Base-by-base conservation (phyloP, 345 rosid genomes). In the Camelina neglecta region DNA sequence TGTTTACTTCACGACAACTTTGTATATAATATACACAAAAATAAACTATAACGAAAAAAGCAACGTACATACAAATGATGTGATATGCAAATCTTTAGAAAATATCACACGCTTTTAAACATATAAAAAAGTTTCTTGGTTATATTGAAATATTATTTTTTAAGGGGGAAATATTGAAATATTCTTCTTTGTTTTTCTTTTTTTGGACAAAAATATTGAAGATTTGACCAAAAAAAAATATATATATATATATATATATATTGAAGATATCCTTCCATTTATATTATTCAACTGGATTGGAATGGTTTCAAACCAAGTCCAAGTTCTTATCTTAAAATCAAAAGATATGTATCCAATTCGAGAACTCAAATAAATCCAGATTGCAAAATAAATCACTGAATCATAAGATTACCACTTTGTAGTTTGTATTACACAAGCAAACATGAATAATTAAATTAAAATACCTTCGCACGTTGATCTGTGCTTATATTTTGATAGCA, bases 1-100 rank as follows among this genome's bases (percentile, higher is more conserved):
- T 58, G 59, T 49, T 23, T 24, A 55, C 64, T 62, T 47, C 80
- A 64, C 45, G 72, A 71, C 67, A 71, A 48, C 76, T 68, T 18
- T 18, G 18, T 18, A 18, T 18, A 18, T 18, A 18, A 18, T 18
- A 18, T 59, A 59, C 65, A 53, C 31, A 60, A 36, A 29, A 9
- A 7, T 2, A 58, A 8, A 16, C 11, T 20, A 58, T 35, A 18
- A 8, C 8, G 8, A 47, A 16, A 20, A 57, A 31, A 29, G 64
- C 9, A 60, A 39, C 11, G 12, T 20, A 39, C 33, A 60, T 11
- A 5, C 12, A 60, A 38, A 38, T 20, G 11, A 18, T 39, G 33
- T 39, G 65, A 61, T 61, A 39, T 18, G 38, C 5, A 18, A 36
- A 38, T 36, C 21, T 18, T 10, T 36, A 8, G n/a, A 60, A 60